Base-by-base conservation (phyloP, 768 basidiomycete genomes). In the Phlebiopsis flavidoalba region DNA sequence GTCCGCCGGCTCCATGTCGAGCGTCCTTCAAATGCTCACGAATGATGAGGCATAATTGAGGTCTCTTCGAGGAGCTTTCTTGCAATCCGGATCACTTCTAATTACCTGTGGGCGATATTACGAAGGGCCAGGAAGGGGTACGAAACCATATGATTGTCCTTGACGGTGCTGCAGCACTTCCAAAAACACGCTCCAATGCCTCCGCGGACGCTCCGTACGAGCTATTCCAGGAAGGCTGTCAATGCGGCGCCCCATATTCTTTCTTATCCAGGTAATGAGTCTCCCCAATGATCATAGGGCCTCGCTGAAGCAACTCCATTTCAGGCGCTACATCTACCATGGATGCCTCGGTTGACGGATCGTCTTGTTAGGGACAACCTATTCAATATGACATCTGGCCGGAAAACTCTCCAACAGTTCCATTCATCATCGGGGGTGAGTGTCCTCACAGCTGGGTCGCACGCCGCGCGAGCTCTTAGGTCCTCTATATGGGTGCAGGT, bases 271-370 rank as follows among this genome's bases (percentile, higher is more conserved):
- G 49, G 57, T 52, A n/a, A 52, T 52, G 22, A 52, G 45, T 15
- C 8, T 46, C 19, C 19, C 45, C 8, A 8, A 5, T 15, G 4
- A 2, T 52, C 14, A 15, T 46, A n/a, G 19, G 8, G 26, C 26
- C 26, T 46, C 45, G 15, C 15, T 46, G 15, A 15, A 46, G 14
- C 45, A 19, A 8, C 2, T 46, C n/a, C n/a, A 15, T 19, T 15
- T 46, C 49, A 47, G 22, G 33, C 12, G 19, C 53, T 19, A 54
- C 69, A 66, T 35, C 69, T 80, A 46, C 81, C 0, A 85, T 78
- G 79, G 64, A 76, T 5, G 82, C 83, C 37, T 74, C 79, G 3
- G 70, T 74, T 5, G 84, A 85, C 62, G 83, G 81, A 0, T 65
- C 73, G 0, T 79, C n/a, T 84, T 64, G 59, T 85, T n/a, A 73